A percentile compares a stretch with the other conserved stretches of the same genome.
These are phyloP conservation scores for Trametes elegans DNA, from an alignment of 768 basidiomycete genomes.

Conservation along the genomic window DNA sequence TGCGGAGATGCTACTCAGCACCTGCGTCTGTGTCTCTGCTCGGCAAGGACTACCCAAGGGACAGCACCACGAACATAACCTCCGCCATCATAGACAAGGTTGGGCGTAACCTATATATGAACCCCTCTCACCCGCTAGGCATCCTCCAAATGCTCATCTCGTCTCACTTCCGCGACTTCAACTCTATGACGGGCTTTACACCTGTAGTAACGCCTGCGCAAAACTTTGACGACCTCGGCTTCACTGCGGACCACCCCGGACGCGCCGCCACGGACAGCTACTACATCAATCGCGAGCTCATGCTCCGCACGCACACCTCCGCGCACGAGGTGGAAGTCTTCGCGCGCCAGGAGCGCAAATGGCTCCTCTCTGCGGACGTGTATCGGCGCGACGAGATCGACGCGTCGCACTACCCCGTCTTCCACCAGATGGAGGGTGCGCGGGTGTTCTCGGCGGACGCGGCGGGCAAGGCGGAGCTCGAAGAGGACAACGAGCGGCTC, in stretches of 20 bases:
- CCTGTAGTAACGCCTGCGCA: conserved; percentile 87
- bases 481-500: conserved; percentile 69
- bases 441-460: conserved; percentile 67
- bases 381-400: conserved; percentile 99
- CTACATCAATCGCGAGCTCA: conserved; percentile 85
- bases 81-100: conserved; percentile 83
- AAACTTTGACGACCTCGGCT: conserved; percentile 97
- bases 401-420: conserved; percentile 93
- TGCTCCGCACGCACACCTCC: conserved; percentile 98
- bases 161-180: conserved; percentile 74
- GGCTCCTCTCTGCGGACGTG: conserved; percentile 95
- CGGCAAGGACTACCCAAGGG: conserved; percentile 68
- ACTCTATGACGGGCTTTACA: conserved; percentile 73
- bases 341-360: conserved; percentile 66
- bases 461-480: conserved; percentile 57
- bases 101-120: conserved; percentile 68
- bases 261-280: conserved; percentile 90
- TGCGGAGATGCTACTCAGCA: conserved; percentile 14
- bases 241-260: conserved; percentile 91
- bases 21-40: conserved; percentile 11
- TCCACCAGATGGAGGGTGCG: conserved; percentile 98
- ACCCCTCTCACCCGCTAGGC: conserved; percentile 79
- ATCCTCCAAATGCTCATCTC: conserved; percentile 85
- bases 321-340: conserved; percentile 97
- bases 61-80: conserved; percentile 81